Base-by-base conservation (phyloP, 768 basidiomycete genomes). In the Mycena pura region DNA sequence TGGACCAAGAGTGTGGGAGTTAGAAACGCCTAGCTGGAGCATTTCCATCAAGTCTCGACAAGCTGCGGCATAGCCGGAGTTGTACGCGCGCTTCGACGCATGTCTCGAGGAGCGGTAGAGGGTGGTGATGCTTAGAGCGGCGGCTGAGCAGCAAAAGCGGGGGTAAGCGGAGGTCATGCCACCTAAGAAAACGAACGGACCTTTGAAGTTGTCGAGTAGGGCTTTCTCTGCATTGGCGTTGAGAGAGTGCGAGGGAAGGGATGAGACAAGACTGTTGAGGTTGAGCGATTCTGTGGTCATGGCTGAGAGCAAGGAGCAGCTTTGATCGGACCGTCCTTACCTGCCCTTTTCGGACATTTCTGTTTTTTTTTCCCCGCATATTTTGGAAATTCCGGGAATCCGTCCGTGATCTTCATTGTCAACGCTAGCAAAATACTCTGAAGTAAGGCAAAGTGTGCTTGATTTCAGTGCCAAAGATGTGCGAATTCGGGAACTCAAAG, bases 111-210 rank as follows among this genome's bases (percentile, higher is more conserved):
- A 91, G 65, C 90, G 86, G 73, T 92, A 94, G 32, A 94, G 83
- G 0, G 91, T 93, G 24, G 92, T 93, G 64, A 94, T 89, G 74
- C 90, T 91, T 49, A 93, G 78, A 1, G 92, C 92, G 63, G 92
- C 92, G 60, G 90, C 92, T 94, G 67, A 22, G 3, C 44, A 17
- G 28, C 57, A 41, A 49, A 47, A 62, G 64, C 28, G 57, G 58
- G 45, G 52, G 64, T 66, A 71, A 74, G 68, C 70, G 63, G 21
- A 45, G 21, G 31, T 28, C 41, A 36, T 50, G 49, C 38, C 45
- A 57, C 39, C n/a, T n/a, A 21, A 38, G 47, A 53, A 40, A 38
- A 38, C 21, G 22, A 14, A 41, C 24, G 31, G 15, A 91, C 92
- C 90, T 85, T 88, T 88, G 73, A 93, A 93, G 68, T 93, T 91